These are phyloP conservation scores for Camelina sativa DNA, from an alignment of 345 rosid genomes.

Conservation along the genomic window DNA sequence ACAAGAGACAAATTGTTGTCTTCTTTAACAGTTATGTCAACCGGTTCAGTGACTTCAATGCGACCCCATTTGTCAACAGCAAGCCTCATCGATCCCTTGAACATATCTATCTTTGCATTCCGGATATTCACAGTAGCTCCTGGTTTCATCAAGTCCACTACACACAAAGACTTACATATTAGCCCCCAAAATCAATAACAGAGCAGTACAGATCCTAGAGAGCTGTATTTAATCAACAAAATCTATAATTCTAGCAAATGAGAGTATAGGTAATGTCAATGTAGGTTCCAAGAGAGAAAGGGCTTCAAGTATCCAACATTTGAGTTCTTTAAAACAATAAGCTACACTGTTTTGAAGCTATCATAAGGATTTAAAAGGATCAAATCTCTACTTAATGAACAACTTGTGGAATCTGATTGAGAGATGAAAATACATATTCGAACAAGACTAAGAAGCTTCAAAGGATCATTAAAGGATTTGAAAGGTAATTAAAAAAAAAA, in stretches of 20 bases:
- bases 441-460: too few relatives aligned
- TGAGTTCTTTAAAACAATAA: not conserved
- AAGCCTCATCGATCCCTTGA: slow-evolving; percentile 60
- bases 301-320: slow-evolving; percentile 9
- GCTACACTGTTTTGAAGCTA: not conserved
- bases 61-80: slow-evolving; percentile 73
- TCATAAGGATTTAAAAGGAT: too few relatives aligned
- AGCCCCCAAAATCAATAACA: not conserved
- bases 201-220: not conserved
- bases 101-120: slow-evolving; percentile 64
- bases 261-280: not conserved
- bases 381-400: too few relatives aligned
- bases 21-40: slow-evolving; percentile 47
- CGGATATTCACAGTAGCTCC: slow-evolving; percentile 54
- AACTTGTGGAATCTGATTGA: too few relatives aligned
- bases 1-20: slow-evolving; percentile 55
- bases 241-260: not conserved
- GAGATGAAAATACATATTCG: too few relatives aligned
- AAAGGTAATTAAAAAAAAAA: too few relatives aligned
- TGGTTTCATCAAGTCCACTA: slow-evolving; percentile 58
- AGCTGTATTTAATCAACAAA: not conserved
- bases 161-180: not conserved
- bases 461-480: too few relatives aligned
- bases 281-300: not conserved
- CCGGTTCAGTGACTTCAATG: slow-evolving; percentile 49